Conservation (phyloP, 176 grass and related monocot genomes). For the Bromus sterilis region DNA sequence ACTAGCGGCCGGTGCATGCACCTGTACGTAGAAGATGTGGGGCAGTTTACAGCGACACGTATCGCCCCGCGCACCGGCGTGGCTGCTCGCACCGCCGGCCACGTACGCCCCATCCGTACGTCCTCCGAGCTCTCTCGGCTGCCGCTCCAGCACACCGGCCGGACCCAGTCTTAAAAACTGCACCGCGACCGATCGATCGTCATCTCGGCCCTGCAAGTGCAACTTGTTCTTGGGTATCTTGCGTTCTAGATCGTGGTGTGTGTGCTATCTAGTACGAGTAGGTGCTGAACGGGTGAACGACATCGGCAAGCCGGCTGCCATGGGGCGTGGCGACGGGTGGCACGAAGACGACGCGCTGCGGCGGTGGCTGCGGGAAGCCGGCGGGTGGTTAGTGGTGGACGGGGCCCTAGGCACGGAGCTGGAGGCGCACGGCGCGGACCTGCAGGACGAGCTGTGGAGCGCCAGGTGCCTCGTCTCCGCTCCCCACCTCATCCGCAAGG, state of each 20-base stretch:
- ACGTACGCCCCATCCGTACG: not conserved
- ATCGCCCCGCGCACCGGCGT: not conserved
- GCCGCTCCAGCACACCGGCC: too few species aligned
- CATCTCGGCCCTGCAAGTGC: not conserved
- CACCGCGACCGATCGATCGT: not conserved
- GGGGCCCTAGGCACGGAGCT: constrained; percentile 71
- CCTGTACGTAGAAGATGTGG: not conserved
- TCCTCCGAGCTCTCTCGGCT: not conserved
- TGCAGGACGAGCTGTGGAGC: constrained; percentile 68
- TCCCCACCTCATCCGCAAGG: constrained; percentile 67
- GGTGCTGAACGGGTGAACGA: not conserved
- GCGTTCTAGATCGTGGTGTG: not conserved
- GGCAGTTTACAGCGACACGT: not conserved
- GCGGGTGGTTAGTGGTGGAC: constrained; percentile 51
- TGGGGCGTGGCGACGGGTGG: not conserved
- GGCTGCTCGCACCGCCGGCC: not conserved
- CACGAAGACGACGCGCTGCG: constrained; percentile 16
- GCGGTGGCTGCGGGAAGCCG: constrained; percentile 31
- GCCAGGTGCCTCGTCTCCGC: constrained; percentile 51
- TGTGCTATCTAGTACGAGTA: not conserved
- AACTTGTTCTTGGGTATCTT: not conserved
- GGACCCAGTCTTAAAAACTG: not conserved
- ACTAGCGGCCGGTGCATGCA: too few species aligned
- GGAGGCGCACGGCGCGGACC: constrained; percentile 57
- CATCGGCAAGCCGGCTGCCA: not conserved